A percentile compares a stretch with the other conserved stretches of the same genome.
phyloP scores from a whole-genome alignment of 441 rosid species.

The Dalechampia spathulata region DNA sequence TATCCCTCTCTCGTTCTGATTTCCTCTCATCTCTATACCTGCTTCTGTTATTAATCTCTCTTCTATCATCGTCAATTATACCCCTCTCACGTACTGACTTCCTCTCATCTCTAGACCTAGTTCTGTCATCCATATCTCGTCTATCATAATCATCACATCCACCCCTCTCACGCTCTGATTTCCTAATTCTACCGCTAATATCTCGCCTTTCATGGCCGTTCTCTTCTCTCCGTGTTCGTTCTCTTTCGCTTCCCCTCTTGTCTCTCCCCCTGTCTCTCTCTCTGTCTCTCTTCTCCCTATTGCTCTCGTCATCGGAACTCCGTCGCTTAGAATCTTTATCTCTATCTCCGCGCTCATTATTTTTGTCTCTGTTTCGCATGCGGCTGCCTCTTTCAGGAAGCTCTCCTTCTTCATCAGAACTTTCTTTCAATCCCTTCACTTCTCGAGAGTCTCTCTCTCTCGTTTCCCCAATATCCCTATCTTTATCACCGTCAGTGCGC shows the following conservation, averaged over 20 bases:
- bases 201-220: conserved; percentile 25
- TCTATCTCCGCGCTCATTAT: conserved; percentile 13
- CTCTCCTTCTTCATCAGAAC: conserved; percentile 33
- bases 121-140: too few species aligned
- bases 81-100: too few species aligned
- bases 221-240: conserved; percentile 26
- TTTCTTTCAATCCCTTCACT: conserved; percentile 4
- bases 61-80: too few species aligned
- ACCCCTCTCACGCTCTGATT: too few species aligned
- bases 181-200: too few species aligned
- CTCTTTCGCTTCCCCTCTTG: conserved; percentile 12
- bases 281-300: conserved; percentile 12
- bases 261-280: too few species aligned
- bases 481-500: not conserved
- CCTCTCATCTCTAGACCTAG: too few species aligned
- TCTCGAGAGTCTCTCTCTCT: too few species aligned
- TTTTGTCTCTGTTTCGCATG: conserved; percentile 1
- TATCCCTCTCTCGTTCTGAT: conserved; percentile 20
- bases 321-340: conserved; percentile 14
- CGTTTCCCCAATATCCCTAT: not conserved
- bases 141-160: too few species aligned
- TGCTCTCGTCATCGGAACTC: conserved; percentile 25
- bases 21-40: conserved; percentile 11
- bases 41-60: conserved; percentile 14
- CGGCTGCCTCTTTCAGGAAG: conserved; percentile 15